Evolutionary conservation across 163 green algal genomes (phyloP), one percentile per base, ranked within the genome.

Genomic region (Chloromonas sp.): DNA sequence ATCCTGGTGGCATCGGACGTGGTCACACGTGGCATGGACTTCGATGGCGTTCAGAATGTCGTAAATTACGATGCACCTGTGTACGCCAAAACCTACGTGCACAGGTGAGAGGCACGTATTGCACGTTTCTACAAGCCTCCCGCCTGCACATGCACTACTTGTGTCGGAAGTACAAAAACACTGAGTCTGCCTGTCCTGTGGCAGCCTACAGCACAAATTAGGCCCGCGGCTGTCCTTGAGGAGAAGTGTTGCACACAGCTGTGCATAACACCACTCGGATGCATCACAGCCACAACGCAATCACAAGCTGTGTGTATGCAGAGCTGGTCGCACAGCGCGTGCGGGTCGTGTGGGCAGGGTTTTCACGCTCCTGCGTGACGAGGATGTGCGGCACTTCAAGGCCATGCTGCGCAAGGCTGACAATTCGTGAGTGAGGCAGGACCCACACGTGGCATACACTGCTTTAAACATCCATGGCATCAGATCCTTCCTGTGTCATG

Each of bases 21-120:
- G 15, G 95, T 98, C 92, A 97, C 96, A 2, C 91, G 96, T 1
- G 96, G 96, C 77, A 98, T 99, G 92, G 96, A 99, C 86, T 89
- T 99, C 62, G 86, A 87, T 61, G 87, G 79, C n/a, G 89, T 98
- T 1, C 78, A 79, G 5, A 87, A 87, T 0, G 95, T 99, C 1
- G 86, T 99, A 57, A 98, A 97, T 87, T 99, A 98, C 82, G 96
- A 99, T 85, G 89, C 92, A 0, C 96, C 96, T 0, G 87, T 94
- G 15, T 97, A 98, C 81, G 89, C 93, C 3, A 99, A 98, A 86
- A 98, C 94, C 0, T 98, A 98, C 84, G 92, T 98, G 70, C 95
- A 98, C 87, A 89, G 95, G 88, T 91, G 36, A 36, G 36, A 36
- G 36, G 36, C 36, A 36, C 36, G 36, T 36, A 36, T 36, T 36